A percentile compares a stretch with the other conserved stretches of the same genome.
These are phyloP conservation scores for Arachnopeziza araneosa DNA, from an alignment of 2,329 filamentous ascomycete genomes.

Conservation along the genomic window DNA sequence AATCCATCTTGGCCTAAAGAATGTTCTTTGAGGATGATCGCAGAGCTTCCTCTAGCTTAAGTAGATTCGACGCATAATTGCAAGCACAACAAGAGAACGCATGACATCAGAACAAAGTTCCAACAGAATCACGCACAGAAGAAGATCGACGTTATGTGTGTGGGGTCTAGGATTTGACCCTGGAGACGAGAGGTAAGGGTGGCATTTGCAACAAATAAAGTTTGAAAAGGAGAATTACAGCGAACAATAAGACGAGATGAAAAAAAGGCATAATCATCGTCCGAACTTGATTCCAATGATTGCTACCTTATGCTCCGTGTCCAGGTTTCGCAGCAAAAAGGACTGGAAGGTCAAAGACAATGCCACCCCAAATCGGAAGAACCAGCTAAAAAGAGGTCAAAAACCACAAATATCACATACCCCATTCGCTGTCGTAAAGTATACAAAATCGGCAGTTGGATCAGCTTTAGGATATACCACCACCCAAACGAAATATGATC, in stretches of 20 bases:
- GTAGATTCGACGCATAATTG: neutral
- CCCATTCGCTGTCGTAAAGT: too few relatives aligned
- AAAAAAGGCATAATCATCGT: neutral
- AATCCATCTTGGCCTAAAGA: neutral
- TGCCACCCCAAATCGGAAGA: neutral
- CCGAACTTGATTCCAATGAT: neutral
- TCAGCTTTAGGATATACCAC: too few relatives aligned
- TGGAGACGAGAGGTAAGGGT: neutral
- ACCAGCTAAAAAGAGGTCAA: neutral
- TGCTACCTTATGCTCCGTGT: neutral
- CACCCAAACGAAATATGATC: too few relatives aligned
- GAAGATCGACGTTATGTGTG: neutral
- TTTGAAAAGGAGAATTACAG: neutral
- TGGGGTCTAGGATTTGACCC: neutral
- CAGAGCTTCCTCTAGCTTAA: neutral
- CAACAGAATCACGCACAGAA: neutral
- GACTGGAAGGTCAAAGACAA: neutral
- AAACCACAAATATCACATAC: neutral
- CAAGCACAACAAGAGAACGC: neutral
- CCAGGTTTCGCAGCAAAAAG: neutral
- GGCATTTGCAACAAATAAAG: neutral
- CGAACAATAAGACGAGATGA: neutral
- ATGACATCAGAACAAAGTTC: neutral
- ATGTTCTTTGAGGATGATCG: neutral
- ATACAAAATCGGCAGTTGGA: too few relatives aligned